Evolutionary conservation across 1,284 basidiomycete genomes (phyloP).

Genomic region (Cryptococcus amylolentus): DNA sequence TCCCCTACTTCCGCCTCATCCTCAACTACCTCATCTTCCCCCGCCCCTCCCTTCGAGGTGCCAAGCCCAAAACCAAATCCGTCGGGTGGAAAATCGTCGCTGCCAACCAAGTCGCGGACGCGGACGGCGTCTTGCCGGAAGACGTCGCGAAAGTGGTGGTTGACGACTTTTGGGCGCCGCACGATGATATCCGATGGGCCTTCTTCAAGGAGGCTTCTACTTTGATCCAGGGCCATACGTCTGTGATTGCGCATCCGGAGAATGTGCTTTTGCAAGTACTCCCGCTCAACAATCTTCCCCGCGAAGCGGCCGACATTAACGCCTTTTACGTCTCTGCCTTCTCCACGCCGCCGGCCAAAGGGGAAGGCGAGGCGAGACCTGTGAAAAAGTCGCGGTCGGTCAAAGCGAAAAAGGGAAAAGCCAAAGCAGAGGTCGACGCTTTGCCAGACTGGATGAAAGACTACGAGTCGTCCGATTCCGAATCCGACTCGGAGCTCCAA

Average conservation of each 20-base stretch:
- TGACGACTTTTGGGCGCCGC: constrained; percentile 50
- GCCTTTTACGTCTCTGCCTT: constrained; percentile 80
- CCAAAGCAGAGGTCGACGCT: constrained; percentile 28
- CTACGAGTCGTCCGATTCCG: constrained; percentile 39
- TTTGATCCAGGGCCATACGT: constrained; percentile 2
- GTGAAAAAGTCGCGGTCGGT: constrained; percentile 10
- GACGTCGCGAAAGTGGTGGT: constrained; percentile 57
- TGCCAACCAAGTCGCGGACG: constrained; percentile 32
- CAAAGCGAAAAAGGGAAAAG: constrained; percentile 15
- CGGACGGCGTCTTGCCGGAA: constrained; percentile 57
- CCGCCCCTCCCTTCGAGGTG: constrained; percentile 38
- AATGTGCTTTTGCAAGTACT: constrained; percentile 77
- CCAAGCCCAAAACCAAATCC: constrained; percentile 28
- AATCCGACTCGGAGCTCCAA: constrained; percentile 53
- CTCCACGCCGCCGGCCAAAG: constrained; percentile 50
- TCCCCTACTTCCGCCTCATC: constrained; percentile 43
- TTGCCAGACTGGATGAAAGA: constrained; percentile 50
- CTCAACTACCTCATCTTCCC: constrained; percentile 40
- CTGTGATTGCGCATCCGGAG: constrained; percentile 38
- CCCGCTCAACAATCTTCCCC: constrained; percentile 76
- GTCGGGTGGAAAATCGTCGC: constrained; percentile 15
- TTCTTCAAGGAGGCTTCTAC: constrained; percentile 71
- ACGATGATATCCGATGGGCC: constrained; percentile 82
- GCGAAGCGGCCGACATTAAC: constrained; percentile 68
- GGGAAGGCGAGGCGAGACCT: not conserved